These are phyloP conservation scores for Thraustotheca clavata DNA, from an alignment of 352 stramenopile genomes.

Conservation along the genomic window DNA sequence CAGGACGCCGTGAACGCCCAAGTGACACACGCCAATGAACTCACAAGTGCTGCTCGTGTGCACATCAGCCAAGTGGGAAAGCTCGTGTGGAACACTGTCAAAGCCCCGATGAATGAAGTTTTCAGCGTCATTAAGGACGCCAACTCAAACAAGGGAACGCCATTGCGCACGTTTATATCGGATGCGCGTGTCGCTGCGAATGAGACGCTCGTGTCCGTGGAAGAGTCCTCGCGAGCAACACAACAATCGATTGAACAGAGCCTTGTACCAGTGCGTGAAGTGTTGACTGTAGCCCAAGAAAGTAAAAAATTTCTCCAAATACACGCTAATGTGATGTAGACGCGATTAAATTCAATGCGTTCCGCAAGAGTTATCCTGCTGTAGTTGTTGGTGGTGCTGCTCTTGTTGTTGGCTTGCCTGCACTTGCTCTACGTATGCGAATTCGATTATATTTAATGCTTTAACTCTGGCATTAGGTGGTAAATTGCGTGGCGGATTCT, in stretches of 20 bases:
- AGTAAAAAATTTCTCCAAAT: neutral
- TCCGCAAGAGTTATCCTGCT: constrained; percentile 18
- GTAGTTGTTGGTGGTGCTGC: constrained; percentile 18
- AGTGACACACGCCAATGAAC: neutral
- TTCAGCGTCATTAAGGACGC: constrained; percentile 11
- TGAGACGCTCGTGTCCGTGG: constrained; percentile 1
- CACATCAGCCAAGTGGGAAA: neutral
- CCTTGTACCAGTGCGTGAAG: constrained; percentile 1
- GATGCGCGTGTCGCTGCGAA: constrained; percentile 9
- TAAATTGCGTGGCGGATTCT: neutral
- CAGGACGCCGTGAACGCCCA: neutral
- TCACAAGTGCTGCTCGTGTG: constrained; percentile 4
- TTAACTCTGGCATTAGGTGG: constrained; percentile 1
- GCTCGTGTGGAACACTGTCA: constrained; percentile 14
- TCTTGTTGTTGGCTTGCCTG: constrained; percentile 7
- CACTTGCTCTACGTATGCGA: constrained; percentile 4
- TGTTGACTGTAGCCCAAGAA: constrained; percentile 3
- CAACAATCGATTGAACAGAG: neutral
- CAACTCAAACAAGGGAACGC: constrained; percentile 14
- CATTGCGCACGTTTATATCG: constrained; percentile 7
- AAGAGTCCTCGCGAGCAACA: neutral
- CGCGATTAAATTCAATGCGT: constrained; percentile 17
- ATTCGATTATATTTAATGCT: neutral
- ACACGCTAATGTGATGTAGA: neutral
- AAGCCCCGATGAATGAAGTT: constrained; percentile 5